Evolutionary conservation across 768 basidiomycete genomes (phyloP).

Genomic region (Termitomyces sp.): DNA sequence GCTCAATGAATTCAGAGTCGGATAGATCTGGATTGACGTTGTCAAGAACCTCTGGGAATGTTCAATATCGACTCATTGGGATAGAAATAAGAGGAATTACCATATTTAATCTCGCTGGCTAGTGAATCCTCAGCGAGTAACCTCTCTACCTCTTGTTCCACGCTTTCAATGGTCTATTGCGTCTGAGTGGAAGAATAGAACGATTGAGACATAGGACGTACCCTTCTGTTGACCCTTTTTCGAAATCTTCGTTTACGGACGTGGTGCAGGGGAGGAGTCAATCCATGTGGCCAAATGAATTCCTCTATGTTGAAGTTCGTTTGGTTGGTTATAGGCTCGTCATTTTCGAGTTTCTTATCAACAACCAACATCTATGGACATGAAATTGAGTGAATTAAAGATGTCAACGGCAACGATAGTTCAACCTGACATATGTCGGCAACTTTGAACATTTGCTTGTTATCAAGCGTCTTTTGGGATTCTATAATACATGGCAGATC

Average conservation of each 20-base stretch:
- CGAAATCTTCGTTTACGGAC: constrained; percentile 91
- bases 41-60: constrained; percentile 68
- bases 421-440: constrained; percentile 95
- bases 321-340: constrained; percentile 60
- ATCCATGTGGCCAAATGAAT: constrained; percentile 95
- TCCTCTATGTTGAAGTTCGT: constrained; percentile 88
- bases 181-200: neutral
- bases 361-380: constrained; percentile 84
- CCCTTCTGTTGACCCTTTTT: constrained; percentile 82
- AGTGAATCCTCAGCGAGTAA: constrained; percentile 77
- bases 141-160: constrained; percentile 90
- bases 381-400: constrained; percentile 10
- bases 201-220: constrained; percentile 31
- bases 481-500: constrained; percentile 95
- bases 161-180: constrained; percentile 84
- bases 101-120: constrained; percentile 76
- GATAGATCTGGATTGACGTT: constrained; percentile 90
- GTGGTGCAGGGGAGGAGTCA: constrained; percentile 90
- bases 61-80: constrained; percentile 2
- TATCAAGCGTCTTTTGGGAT: constrained; percentile 93
- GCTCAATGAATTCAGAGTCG: constrained; percentile 83
- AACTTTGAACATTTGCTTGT: constrained; percentile 97
- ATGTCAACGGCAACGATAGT: constrained; percentile 4
- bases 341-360: constrained; percentile 68
- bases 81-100: constrained; percentile 35